Evolutionary conservation across 2,329 filamentous ascomycete species (phyloP).

Genomic region (Fulvia fulva): DNA sequence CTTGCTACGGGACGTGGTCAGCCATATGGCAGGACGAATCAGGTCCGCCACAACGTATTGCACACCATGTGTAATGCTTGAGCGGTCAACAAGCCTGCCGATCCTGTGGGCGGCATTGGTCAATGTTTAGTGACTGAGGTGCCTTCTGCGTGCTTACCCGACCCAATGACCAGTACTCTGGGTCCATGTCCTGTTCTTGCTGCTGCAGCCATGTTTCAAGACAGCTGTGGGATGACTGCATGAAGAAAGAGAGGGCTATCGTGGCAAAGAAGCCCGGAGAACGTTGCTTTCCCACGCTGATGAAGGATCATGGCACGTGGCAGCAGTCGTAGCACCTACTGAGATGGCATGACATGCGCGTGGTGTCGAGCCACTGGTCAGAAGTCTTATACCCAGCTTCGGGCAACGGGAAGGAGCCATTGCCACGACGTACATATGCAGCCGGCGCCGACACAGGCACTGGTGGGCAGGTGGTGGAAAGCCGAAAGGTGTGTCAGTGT

Average conservation of each 20-base stretch:
- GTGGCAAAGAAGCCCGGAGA: background rate
- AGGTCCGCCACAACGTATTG: background rate
- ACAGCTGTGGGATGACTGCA: background rate
- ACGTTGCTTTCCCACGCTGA: background rate
- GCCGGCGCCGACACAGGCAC: background rate
- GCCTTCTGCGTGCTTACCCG: slow-evolving; percentile 5
- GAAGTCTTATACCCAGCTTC: background rate
- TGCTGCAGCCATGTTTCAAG: slow-evolving; percentile 3
- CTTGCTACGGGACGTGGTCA: slow-evolving; percentile 5
- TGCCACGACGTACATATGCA: background rate
- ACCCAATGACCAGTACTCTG: slow-evolving; percentile 16
- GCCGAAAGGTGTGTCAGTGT: background rate
- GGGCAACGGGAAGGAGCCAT: background rate
- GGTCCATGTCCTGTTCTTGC: background rate
- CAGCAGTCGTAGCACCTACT: background rate
- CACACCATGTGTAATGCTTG: slow-evolving; percentile 18
- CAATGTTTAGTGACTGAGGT: background rate
- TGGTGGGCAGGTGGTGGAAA: background rate
- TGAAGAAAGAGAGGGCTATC: background rate
- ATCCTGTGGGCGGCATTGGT: slow-evolving; percentile 9
- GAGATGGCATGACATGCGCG: background rate
- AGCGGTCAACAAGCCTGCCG: slow-evolving; percentile 18
- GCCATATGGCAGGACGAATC: background rate
- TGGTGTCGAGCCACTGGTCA: background rate
- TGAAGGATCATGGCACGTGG: background rate